Base-by-base conservation (phyloP, 1,284 basidiomycete genomes). In the Mycena citricolor region DNA sequence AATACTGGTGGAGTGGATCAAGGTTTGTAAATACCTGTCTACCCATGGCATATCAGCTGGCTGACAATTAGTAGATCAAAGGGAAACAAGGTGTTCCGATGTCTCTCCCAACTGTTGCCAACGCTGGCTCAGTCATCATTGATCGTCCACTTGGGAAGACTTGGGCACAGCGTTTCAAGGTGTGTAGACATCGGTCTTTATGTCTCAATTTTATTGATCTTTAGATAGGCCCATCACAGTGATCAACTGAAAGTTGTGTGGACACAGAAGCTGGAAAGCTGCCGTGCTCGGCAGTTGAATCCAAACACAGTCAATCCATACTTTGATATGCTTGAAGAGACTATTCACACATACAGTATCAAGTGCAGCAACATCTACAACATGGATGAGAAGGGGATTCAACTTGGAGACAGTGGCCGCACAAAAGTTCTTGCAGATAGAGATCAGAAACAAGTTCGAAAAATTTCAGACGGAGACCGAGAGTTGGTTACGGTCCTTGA, bases 321-420 rank as follows among this genome's bases (percentile, higher is more conserved):
- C 40, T 67, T 60, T 30, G 44, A 56, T 3, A 26, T 56, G 4
- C 25, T 54, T 14, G 31, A 43, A 6, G 48, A 55, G 12, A 29
- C 57, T 5, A 34, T 59, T n/a, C n/a, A 47, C 7, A 28, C 57
- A 12, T 45, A 57, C 22, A 37, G 55, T 8, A 63, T 68, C 12
- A 35, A 39, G 0, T 47, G 42, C 3, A 40, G 58, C 26, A 59
- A 65, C 32, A 51, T 60, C 7, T 69, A 61, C 32, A 66, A 66
- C 28, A 62, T 64, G 58, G 67, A 69, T 41, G 62, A 68, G 49
- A 67, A 61, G 38, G 64, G 65, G 0, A 46, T 61, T 14, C 61
- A 61, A 31, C 42, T 60, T 6, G 58, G 60, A n/a, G 49, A 52
- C 20, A 61, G 60, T 12, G 35, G 22, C 10, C 37, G 43, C 12